Conservation (phyloP, 148 eudicot species). For the Arbutus unedo region DNA sequence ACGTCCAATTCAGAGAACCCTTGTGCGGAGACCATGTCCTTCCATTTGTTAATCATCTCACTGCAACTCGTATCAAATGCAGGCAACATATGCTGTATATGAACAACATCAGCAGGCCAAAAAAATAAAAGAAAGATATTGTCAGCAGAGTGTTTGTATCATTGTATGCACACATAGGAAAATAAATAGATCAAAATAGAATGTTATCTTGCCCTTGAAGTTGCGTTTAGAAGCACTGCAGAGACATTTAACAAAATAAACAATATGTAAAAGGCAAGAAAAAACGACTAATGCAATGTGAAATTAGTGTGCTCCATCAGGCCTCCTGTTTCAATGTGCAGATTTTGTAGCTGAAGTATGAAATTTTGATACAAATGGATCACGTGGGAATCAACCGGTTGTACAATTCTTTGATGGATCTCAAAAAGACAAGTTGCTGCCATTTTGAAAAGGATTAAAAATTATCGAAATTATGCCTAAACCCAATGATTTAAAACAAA, state of each 20-base stretch:
- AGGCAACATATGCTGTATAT: slow-evolving; percentile 19
- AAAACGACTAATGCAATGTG: no score
- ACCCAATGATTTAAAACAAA: no score
- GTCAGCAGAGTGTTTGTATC: background rate
- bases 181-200: background rate
- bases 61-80: slow-evolving; percentile 17
- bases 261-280: background rate
- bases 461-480: no score
- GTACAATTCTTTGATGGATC: no score
- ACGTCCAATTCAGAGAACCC: slow-evolving; percentile 20
- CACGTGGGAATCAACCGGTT: no score
- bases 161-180: background rate
- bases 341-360: no score
- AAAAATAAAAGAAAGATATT: background rate
- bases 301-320: no score
- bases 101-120: background rate
- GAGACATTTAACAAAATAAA: background rate
- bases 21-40: slow-evolving; percentile 4
- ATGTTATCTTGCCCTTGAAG: background rate
- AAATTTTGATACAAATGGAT: no score
- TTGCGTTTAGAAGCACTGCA: background rate
- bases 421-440: no score
- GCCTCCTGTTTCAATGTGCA: no score
- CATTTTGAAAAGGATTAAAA: no score
- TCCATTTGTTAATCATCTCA: slow-evolving; percentile 27